Percentiles rank a stretch among this genome's conserved stretches.
Evolutionary conservation across 2,329 filamentous ascomycete species (phyloP).

Genomic region (Cladobotryum mycophilum): DNA sequence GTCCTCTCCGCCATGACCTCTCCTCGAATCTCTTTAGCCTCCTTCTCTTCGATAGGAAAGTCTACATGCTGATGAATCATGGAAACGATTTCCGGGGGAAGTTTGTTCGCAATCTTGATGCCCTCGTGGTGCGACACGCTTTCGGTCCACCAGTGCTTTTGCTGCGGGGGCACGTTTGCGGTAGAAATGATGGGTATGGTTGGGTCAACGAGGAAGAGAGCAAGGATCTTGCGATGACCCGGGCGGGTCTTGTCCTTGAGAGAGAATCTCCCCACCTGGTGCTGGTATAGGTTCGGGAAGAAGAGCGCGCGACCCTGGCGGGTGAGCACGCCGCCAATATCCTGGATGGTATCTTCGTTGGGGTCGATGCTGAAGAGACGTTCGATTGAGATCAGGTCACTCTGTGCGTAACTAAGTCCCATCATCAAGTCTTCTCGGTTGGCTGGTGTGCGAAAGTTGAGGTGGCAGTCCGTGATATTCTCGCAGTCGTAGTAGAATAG

Average conservation of each 20-base stretch:
- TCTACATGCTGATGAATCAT: constrained; percentile 19
- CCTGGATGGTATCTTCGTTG: constrained; percentile 19
- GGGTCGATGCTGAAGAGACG: constrained; percentile 28
- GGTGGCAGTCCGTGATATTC: constrained; percentile 48
- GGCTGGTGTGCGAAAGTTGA: constrained; percentile 46
- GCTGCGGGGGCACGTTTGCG: constrained; percentile 38
- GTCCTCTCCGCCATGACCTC: constrained; percentile 23
- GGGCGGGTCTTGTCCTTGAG: constrained; percentile 45
- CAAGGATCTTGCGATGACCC: constrained; percentile 55
- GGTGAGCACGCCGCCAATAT: constrained; percentile 42
- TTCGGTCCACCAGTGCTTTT: constrained; percentile 29
- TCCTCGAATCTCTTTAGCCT: constrained; percentile 17
- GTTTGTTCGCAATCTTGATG: neutral
- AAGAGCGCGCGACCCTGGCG: constrained; percentile 44
- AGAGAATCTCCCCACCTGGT: constrained; percentile 44
- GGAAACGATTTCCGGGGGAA: constrained; percentile 18
- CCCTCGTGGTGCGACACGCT: neutral
- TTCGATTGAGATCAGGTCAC: constrained; percentile 26
- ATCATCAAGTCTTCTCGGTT: constrained; percentile 22
- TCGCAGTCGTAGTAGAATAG: constrained; percentile 56
- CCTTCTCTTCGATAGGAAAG: constrained; percentile 15
- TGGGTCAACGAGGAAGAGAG: constrained; percentile 56
- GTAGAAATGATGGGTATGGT: constrained; percentile 37
- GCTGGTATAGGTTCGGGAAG: constrained; percentile 50
- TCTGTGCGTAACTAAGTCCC: constrained; percentile 24